Evolutionary conservation across 2,329 filamentous ascomycete genomes (phyloP).

Genomic region (Purpureocillium takamizusanense): DNA sequence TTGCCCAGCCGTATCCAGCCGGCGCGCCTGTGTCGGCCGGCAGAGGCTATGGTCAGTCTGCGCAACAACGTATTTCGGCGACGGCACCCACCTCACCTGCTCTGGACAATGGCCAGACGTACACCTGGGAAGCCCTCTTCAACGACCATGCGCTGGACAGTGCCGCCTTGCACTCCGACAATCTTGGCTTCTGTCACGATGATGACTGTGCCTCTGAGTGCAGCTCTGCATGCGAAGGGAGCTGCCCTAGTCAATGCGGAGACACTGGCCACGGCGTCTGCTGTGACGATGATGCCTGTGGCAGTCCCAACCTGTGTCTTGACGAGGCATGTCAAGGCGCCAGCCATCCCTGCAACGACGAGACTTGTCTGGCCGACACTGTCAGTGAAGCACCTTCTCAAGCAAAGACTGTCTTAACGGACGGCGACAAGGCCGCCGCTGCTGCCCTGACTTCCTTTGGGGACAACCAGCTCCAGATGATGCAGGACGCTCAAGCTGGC

Average conservation of each 20-base stretch:
- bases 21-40: not conserved
- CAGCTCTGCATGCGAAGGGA: constrained; percentile 23
- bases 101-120: constrained; percentile 6
- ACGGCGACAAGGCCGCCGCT: constrained; percentile 17
- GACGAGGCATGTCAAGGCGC: constrained; percentile 26
- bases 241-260: constrained; percentile 25
- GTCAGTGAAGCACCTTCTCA: not conserved
- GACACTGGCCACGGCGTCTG: constrained; percentile 20
- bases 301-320: constrained; percentile 13
- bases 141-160: constrained; percentile 4
- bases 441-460: constrained; percentile 21
- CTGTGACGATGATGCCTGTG: constrained; percentile 26
- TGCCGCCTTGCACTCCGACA: constrained; percentile 1
- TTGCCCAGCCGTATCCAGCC: constrained; percentile 4
- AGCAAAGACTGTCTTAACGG: constrained; percentile 6
- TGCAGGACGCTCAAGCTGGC: constrained; percentile 1
- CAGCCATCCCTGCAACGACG: constrained; percentile 24
- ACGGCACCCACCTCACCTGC: not conserved
- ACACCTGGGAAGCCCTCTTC: constrained; percentile 11
- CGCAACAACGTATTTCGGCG: not conserved
- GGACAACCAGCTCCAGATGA: constrained; percentile 8
- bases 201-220: constrained; percentile 24
- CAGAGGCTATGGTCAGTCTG: not conserved
- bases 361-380: constrained; percentile 20
- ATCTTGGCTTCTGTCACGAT: constrained; percentile 6